These are phyloP conservation scores for Poterioochromonas sp. DNA, from an alignment of 352 stramenopile genomes.

Conservation along the genomic window DNA sequence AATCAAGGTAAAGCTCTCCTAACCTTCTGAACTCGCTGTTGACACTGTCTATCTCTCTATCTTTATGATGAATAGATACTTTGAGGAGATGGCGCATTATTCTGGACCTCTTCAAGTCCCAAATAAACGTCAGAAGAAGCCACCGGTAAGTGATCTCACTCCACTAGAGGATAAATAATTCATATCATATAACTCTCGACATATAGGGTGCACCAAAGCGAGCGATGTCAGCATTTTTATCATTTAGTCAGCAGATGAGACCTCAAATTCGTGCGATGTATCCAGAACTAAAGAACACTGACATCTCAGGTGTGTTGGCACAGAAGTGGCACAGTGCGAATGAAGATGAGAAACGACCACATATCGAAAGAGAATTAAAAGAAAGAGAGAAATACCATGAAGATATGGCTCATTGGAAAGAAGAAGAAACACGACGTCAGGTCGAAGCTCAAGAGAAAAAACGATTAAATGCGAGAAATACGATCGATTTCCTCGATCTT, in stretches of 20 bases:
- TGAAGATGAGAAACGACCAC: conserved; percentile 1
- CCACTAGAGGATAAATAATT: not conserved
- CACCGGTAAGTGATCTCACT: conserved; percentile 1
- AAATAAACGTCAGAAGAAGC: conserved; percentile 10
- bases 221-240: conserved; percentile 12
- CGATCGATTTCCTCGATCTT: no score
- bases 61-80: no score
- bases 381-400: conserved; percentile 14
- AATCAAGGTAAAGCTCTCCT: not conserved
- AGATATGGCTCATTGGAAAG: not conserved
- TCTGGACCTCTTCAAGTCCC: not conserved
- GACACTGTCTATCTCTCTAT: no score
- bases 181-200: not conserved
- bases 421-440: no score
- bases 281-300: conserved; percentile 13
- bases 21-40: no score
- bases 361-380: not conserved
- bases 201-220: not conserved
- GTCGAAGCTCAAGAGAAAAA: no score
- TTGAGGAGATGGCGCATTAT: not conserved
- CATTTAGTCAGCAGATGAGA: not conserved
- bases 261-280: not conserved
- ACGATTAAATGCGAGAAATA: no score
- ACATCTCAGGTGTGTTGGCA: conserved; percentile 1
- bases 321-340: not conserved